A percentile compares a stretch with the other conserved stretches of the same genome.
Evolutionary conservation across 1,139 yeast species (phyloP).

Genomic region (Magnusiomyces sp.): DNA sequence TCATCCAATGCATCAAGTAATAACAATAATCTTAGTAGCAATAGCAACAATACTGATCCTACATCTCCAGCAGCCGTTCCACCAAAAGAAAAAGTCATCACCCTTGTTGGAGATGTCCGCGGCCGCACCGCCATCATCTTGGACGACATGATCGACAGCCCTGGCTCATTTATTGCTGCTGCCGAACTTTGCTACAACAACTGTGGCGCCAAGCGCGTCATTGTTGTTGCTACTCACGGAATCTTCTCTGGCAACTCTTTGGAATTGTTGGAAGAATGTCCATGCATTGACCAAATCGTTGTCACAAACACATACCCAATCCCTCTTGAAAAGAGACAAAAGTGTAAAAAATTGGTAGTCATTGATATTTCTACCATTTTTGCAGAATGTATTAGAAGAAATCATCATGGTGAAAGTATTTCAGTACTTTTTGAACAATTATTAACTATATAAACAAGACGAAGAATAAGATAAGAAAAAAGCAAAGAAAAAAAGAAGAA

Average conservation of each 20-base stretch:
- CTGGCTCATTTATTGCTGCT: slow-evolving; percentile 88
- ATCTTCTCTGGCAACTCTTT: slow-evolving; percentile 81
- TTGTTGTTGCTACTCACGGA: slow-evolving; percentile 93
- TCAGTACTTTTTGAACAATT: slow-evolving; percentile 85
- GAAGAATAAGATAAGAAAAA: not conserved
- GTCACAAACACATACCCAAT: slow-evolving; percentile 96
- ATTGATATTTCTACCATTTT: slow-evolving; percentile 92
- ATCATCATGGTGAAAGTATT: slow-evolving; percentile 94
- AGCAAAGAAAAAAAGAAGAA: not conserved
- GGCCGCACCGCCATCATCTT: slow-evolving; percentile 85
- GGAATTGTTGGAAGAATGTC: slow-evolving; percentile 66
- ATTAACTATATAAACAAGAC: slow-evolving; percentile 41
- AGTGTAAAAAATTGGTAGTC: slow-evolving; percentile 60
- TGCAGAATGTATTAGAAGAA: slow-evolving; percentile 97
- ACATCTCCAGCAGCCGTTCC: no score
- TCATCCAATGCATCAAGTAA: not conserved
- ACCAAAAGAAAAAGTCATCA: slow-evolving; percentile 78
- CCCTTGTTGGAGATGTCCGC: slow-evolving; percentile 92
- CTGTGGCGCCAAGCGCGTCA: slow-evolving; percentile 90
- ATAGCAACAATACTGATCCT: no score
- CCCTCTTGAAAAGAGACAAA: slow-evolving; percentile 47
- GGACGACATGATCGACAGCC: slow-evolving; percentile 96
- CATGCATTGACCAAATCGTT: slow-evolving; percentile 78
- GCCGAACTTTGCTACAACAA: slow-evolving; percentile 93
- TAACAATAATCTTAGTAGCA: no score